Conservation (phyloP, 2,329 filamentous ascomycete genomes). For the Mollisia scopiformis region DNA sequence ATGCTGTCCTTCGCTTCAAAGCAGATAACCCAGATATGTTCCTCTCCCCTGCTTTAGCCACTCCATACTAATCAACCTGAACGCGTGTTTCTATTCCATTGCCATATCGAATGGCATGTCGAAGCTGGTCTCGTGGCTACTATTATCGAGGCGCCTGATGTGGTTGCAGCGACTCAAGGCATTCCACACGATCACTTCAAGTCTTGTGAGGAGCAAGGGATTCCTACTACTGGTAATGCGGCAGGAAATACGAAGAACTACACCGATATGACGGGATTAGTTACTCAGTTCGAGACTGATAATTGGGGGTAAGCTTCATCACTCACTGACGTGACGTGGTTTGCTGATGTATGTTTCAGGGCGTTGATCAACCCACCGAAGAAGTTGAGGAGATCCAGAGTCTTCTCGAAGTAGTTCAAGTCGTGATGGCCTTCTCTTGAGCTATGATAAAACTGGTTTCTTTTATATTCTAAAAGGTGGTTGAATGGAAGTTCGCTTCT, state of each 20-base stretch:
- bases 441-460: background rate
- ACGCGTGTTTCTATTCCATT: background rate
- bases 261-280: background rate
- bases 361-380: background rate
- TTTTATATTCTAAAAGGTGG: background rate
- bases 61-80: no score
- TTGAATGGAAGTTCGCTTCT: background rate
- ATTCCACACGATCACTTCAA: background rate
- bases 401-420: background rate
- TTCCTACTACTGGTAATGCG: background rate
- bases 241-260: background rate
- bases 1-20: slow-evolving; percentile 47
- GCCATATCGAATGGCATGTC: background rate
- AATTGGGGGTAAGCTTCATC: background rate
- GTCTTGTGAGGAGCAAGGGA: background rate
- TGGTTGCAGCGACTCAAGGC: background rate
- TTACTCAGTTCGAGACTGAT: background rate
- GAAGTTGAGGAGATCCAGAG: background rate
- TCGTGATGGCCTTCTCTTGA: background rate
- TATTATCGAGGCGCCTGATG: background rate
- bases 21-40: slow-evolving; percentile 54
- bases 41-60: slow-evolving; percentile 51
- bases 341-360: background rate
- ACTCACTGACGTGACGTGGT: background rate
- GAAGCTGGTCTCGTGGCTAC: background rate